Conservation (phyloP, 106 monocot genomes). For the Phalaenopsis aphrodite region DNA sequence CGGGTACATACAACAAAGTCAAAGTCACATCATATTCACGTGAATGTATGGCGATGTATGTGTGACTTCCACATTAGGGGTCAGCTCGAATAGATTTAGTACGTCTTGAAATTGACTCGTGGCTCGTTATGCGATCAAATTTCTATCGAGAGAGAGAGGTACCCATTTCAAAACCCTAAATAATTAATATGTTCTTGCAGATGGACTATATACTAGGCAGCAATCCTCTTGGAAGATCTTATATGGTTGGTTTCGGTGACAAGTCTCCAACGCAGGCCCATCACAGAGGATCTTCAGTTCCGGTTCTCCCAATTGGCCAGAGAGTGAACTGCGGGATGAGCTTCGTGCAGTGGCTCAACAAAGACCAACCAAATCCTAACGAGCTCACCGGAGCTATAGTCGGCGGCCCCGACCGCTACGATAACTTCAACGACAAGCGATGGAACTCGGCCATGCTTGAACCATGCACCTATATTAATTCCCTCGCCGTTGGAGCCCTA, state of each 20-base stretch:
- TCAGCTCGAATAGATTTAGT: no score
- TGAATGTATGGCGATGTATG: no score
- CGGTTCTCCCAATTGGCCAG: constrained; percentile 12
- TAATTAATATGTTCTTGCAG: constrained; percentile 14
- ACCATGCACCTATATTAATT: constrained; percentile 85
- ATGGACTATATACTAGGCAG: constrained; percentile 84
- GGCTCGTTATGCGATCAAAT: no score
- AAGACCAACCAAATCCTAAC: constrained; percentile 51
- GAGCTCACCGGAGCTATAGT: constrained; percentile 88
- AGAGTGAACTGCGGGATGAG: constrained; percentile 55
- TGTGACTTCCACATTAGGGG: no score
- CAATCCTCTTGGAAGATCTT: constrained; percentile 68
- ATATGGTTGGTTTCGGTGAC: constrained; percentile 76
- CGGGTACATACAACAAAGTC: no score
- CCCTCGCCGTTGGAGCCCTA: constrained; percentile 74
- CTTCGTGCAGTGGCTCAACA: constrained; percentile 59
- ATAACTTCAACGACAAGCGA: constrained; percentile 65
- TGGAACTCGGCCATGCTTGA: constrained; percentile 46
- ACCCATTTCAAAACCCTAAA: no score
- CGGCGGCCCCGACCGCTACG: constrained; percentile 69
- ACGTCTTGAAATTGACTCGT: no score
- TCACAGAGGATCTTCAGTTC: constrained; percentile 81
- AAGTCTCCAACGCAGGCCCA: constrained; percentile 67
- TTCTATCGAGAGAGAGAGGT: no score
- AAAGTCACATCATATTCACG: no score